phyloP scores from a whole-genome alignment of 768 basidiomycete genomes.

The Boletus subparvulus region DNA sequence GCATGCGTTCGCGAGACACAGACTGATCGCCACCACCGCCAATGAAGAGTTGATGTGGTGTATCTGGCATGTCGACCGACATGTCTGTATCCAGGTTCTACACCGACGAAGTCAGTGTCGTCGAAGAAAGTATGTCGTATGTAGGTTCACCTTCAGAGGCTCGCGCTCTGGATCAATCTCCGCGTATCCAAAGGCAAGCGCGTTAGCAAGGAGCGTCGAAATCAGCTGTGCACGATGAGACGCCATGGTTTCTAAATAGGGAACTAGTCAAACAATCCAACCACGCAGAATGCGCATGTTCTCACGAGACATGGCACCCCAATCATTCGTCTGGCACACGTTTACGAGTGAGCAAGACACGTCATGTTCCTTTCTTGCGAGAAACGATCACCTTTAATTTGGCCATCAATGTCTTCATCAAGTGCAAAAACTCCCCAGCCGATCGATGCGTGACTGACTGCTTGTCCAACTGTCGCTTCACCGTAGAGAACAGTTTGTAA shows the following conservation, averaged over 20 bases:
- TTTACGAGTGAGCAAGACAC: background rate
- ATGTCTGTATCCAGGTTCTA: conserved; percentile 56
- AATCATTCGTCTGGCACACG: conserved; percentile 52
- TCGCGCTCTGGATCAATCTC: conserved; percentile 48
- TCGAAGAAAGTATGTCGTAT: background rate
- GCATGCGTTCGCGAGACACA: conserved; percentile 12
- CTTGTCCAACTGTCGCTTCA: conserved; percentile 49
- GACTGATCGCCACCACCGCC: conserved; percentile 17
- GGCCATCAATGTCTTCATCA: conserved; percentile 66
- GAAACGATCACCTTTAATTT: conserved; percentile 51
- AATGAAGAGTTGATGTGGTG: conserved; percentile 37
- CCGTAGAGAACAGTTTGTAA: conserved; percentile 49
- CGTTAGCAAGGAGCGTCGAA: conserved; percentile 42
- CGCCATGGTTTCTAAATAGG: conserved; percentile 43
- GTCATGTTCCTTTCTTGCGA: background rate
- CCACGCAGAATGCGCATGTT: background rate
- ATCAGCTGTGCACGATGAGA: conserved; percentile 49
- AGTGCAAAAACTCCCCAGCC: conserved; percentile 54
- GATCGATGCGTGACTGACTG: conserved; percentile 48
- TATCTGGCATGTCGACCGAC: conserved; percentile 39
- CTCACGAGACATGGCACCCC: conserved; percentile 64
- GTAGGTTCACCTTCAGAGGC: conserved; percentile 46
- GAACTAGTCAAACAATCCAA: background rate
- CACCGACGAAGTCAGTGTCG: background rate
- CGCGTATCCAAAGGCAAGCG: conserved; percentile 47